phyloP scores from a whole-genome alignment of 2,329 filamentous ascomycete species.

The Hirsutella rhossiliensis region DNA sequence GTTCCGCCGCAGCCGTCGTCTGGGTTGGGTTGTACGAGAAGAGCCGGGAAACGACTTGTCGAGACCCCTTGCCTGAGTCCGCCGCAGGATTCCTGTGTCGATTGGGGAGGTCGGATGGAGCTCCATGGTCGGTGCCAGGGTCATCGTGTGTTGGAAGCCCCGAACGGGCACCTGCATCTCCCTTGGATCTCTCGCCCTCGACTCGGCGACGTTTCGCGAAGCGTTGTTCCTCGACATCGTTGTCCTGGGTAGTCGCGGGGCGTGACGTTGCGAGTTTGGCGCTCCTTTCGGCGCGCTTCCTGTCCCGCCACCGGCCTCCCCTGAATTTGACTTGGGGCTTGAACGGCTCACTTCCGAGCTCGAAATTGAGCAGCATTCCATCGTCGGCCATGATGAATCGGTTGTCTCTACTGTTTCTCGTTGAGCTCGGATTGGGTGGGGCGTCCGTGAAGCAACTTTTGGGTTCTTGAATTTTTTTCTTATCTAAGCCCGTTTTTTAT shows the following conservation, averaged over 20 bases:
- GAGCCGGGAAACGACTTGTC: slow-evolving; percentile 73
- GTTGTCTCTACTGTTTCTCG: background rate
- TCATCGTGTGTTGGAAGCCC: background rate
- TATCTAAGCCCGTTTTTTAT: no score
- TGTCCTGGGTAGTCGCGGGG: slow-evolving; percentile 10
- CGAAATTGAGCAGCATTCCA: slow-evolving; percentile 90
- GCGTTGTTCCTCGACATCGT: slow-evolving; percentile 17
- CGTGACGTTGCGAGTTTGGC: slow-evolving; percentile 14
- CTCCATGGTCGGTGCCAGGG: slow-evolving; percentile 2
- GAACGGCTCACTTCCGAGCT: slow-evolving; percentile 56
- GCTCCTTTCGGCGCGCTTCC: slow-evolving; percentile 51
- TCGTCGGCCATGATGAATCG: slow-evolving; percentile 66
- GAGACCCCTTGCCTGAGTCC: slow-evolving; percentile 11
- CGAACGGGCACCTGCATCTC: background rate
- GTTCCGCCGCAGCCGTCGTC: slow-evolving; percentile 45
- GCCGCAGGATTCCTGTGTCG: slow-evolving; percentile 11
- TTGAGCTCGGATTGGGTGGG: background rate
- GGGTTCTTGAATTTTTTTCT: no score
- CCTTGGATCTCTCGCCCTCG: slow-evolving; percentile 11
- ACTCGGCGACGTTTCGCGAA: slow-evolving; percentile 34
- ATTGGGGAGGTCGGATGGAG: slow-evolving; percentile 5
- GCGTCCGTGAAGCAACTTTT: no score
- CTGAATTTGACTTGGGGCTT: slow-evolving; percentile 57
- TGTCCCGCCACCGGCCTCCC: slow-evolving; percentile 88
- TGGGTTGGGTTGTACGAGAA: slow-evolving; percentile 82